These are phyloP conservation scores for Thyridium curvatum DNA, from an alignment of 2,329 filamentous ascomycete species.

Conservation along the genomic window DNA sequence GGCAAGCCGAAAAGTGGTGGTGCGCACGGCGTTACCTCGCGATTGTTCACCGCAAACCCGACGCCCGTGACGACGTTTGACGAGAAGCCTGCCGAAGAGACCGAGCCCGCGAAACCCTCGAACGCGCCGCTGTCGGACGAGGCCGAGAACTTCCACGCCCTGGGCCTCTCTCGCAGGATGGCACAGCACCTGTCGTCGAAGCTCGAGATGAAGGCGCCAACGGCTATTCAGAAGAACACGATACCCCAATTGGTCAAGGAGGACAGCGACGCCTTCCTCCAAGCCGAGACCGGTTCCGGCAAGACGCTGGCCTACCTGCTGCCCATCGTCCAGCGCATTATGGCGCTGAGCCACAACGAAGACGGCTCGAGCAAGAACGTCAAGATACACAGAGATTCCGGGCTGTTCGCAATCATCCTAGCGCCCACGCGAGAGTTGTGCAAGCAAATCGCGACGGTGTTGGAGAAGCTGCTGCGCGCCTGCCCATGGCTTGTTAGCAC, in stretches of 20 bases:
- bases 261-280: slow-evolving; percentile 88
- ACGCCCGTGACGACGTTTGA: slow-evolving; percentile 57
- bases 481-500: slow-evolving; percentile 93
- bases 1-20: not conserved
- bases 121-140: slow-evolving; percentile 86
- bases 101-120: slow-evolving; percentile 61
- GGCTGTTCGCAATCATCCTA: slow-evolving; percentile 88
- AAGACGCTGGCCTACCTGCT: slow-evolving; percentile 96
- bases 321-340: slow-evolving; percentile 83
- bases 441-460: slow-evolving; percentile 83
- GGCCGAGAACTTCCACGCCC: slow-evolving; percentile 75
- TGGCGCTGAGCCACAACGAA: slow-evolving; percentile 60
- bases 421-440: slow-evolving; percentile 91
- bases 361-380: slow-evolving; percentile 33
- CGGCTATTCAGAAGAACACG: slow-evolving; percentile 87
- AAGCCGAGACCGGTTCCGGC: slow-evolving; percentile 94
- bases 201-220: slow-evolving; percentile 83
- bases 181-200: slow-evolving; percentile 80
- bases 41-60: slow-evolving; percentile 88
- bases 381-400: slow-evolving; percentile 73
- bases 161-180: slow-evolving; percentile 75
- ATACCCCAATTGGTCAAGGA: slow-evolving; percentile 74
- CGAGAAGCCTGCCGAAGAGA: slow-evolving; percentile 35
- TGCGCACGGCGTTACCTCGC: slow-evolving; percentile 65
- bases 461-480: slow-evolving; percentile 80